These are phyloP conservation scores for Sporormia fimetaria DNA, from an alignment of 495 filamentous ascomycete species.

Conservation along the genomic window DNA sequence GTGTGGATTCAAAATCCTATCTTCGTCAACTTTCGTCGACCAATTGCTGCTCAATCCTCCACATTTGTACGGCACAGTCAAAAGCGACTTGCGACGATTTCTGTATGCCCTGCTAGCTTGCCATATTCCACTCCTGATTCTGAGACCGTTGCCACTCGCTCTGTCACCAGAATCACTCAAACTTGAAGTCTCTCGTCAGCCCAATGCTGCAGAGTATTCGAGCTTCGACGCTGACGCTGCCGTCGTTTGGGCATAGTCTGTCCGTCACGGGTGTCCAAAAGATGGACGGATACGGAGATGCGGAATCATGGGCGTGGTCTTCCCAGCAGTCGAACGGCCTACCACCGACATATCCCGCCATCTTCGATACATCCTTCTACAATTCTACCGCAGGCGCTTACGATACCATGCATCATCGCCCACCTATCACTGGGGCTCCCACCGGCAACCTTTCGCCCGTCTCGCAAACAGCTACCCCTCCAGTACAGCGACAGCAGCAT, in stretches of 20 bases:
- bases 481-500: slow-evolving; percentile 8
- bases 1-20: too few species aligned
- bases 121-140: too few species aligned
- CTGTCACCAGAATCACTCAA: too few species aligned
- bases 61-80: too few species aligned
- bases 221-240: slow-evolving; percentile 18
- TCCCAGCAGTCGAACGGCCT: slow-evolving; percentile 1
- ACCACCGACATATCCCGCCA: not conserved
- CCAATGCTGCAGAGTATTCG: slow-evolving; percentile 19
- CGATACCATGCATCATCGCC: slow-evolving; percentile 6
- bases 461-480: too few species aligned
- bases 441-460: too few species aligned
- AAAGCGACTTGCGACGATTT: too few species aligned
- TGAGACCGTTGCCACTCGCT: too few species aligned
- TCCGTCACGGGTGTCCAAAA: slow-evolving; percentile 15
- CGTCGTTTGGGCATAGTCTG: slow-evolving; percentile 17
- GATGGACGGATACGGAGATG: slow-evolving; percentile 18
- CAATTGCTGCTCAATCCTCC: too few species aligned
- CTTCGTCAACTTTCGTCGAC: too few species aligned
- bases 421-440: not conserved
- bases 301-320: slow-evolving; percentile 14
- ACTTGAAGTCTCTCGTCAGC: too few species aligned
- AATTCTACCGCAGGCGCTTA: not conserved
- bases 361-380: slow-evolving; percentile 15
- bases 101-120: too few species aligned